Percentiles rank a stretch among this genome's conserved stretches.
phyloP scores from a whole-genome alignment of 441 rosid genomes.

The Cnidoscolus chayamansa region DNA sequence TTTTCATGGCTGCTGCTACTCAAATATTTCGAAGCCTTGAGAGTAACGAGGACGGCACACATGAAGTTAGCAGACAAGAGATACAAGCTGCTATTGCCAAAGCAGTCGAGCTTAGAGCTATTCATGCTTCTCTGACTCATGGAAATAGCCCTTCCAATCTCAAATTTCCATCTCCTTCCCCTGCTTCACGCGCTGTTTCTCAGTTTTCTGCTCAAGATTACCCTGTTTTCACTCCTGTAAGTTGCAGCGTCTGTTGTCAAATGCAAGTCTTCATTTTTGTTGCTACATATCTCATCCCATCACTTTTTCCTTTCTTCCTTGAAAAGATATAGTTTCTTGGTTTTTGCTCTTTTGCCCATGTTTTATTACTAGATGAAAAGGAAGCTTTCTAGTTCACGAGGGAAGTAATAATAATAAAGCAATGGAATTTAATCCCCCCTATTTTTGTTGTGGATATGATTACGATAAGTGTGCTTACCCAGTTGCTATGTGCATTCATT shows the following conservation, averaged over 20 bases:
- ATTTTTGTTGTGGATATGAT: neutral
- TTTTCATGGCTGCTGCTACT: constrained; percentile 51
- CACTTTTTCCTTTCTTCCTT: constrained; percentile 8
- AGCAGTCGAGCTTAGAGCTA: constrained; percentile 73
- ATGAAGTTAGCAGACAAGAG: constrained; percentile 49
- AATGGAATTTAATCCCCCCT: neutral
- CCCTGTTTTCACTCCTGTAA: constrained; percentile 93
- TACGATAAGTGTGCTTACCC: neutral
- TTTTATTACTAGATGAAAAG: constrained; percentile 18
- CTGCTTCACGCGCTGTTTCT: constrained; percentile 55
- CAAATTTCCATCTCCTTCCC: constrained; percentile 52
- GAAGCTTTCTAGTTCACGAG: constrained; percentile 12
- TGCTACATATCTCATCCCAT: neutral
- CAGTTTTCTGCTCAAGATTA: constrained; percentile 82
- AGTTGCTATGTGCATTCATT: neutral
- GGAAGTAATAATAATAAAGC: neutral
- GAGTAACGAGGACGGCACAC: constrained; percentile 25
- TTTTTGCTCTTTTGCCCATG: constrained; percentile 7
- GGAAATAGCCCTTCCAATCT: constrained; percentile 60
- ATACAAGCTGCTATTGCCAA: constrained; percentile 82
- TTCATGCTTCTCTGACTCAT: constrained; percentile 71
- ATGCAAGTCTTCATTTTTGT: neutral
- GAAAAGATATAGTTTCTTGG: neutral
- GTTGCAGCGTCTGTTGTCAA: constrained; percentile 15
- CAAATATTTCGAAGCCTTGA: constrained; percentile 37